phyloP scores from a whole-genome alignment of 768 basidiomycete species.

The Lentinula edodes region DNA sequence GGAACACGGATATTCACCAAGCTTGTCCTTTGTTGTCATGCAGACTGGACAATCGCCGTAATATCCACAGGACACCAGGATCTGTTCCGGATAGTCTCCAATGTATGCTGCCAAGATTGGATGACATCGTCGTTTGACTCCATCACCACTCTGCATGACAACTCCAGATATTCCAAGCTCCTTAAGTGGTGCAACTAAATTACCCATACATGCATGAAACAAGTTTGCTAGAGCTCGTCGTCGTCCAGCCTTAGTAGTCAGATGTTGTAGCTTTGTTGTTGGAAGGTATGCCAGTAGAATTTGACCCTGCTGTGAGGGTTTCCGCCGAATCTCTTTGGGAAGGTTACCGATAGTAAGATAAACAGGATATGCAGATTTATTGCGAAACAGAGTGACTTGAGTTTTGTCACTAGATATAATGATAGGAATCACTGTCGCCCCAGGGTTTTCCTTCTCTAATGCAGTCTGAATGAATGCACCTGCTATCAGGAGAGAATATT shows the following conservation, averaged over 20 bases:
- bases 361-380: no score
- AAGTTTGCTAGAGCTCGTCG: conserved; percentile 15
- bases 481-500: no score
- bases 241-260: no score
- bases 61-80: no score
- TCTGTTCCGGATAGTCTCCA: conserved; percentile 13
- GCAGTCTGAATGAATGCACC: no score
- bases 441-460: background rate
- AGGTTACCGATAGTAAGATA: no score
- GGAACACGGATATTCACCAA: conserved; percentile 14
- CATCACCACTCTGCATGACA: conserved; percentile 1
- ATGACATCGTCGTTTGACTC: background rate
- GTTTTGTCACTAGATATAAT: conserved; percentile 18
- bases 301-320: conserved; percentile 12
- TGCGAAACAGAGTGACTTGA: no score
- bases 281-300: conserved; percentile 27
- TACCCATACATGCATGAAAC: conserved; percentile 22
- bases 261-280: conserved; percentile 6
- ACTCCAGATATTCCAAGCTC: background rate
- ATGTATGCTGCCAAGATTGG: background rate
- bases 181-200: conserved; percentile 17
- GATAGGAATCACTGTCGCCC: conserved; percentile 17
- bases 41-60: conserved; percentile 11
- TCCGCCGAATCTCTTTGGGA: no score
- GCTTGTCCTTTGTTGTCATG: conserved; percentile 14